phyloP scores from a whole-genome alignment of 345 rosid genomes.

The Camelina laxa region DNA sequence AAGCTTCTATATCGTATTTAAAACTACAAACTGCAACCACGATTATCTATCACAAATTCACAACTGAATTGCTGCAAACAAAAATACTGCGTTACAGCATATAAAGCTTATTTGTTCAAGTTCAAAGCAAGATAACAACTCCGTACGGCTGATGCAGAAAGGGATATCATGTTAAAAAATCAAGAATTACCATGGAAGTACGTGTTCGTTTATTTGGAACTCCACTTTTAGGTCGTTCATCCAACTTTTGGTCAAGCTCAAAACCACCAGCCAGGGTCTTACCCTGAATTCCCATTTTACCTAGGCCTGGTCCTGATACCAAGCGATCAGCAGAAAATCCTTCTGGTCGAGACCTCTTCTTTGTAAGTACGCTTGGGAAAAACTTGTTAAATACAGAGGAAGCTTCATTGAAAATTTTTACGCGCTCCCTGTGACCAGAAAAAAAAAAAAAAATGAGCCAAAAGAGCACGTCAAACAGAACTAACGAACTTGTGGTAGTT shows the following conservation, averaged over 20 bases:
- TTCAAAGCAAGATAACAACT: constrained; percentile 13
- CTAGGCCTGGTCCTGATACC: constrained; percentile 54
- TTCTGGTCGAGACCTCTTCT: constrained; percentile 87
- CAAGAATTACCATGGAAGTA: constrained; percentile 71
- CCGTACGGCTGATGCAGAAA: constrained; percentile 3
- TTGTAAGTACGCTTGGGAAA: constrained; percentile 70
- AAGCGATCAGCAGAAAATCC: constrained; percentile 66
- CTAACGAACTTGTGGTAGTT: constrained; percentile 26
- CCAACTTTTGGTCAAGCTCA: constrained; percentile 81
- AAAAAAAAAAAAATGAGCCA: constrained; percentile 42
- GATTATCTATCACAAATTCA: no score
- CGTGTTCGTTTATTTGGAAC: constrained; percentile 91
- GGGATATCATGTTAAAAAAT: constrained; percentile 1
- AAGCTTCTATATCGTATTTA: constrained; percentile 9
- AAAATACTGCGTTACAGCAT: constrained; percentile 13
- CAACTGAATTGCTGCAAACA: neutral
- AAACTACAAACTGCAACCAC: constrained; percentile 9
- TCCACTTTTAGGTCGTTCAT: constrained; percentile 68
- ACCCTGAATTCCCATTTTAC: constrained; percentile 80
- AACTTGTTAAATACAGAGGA: constrained; percentile 76
- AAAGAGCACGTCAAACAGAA: constrained; percentile 27
- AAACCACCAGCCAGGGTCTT: constrained; percentile 55
- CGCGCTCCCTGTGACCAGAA: constrained; percentile 69
- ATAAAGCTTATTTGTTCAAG: constrained; percentile 11
- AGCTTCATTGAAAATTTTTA: constrained; percentile 76